Evolutionary conservation across 2,329 filamentous ascomycete genomes (phyloP).

Genomic region (Clonostachys solani): DNA sequence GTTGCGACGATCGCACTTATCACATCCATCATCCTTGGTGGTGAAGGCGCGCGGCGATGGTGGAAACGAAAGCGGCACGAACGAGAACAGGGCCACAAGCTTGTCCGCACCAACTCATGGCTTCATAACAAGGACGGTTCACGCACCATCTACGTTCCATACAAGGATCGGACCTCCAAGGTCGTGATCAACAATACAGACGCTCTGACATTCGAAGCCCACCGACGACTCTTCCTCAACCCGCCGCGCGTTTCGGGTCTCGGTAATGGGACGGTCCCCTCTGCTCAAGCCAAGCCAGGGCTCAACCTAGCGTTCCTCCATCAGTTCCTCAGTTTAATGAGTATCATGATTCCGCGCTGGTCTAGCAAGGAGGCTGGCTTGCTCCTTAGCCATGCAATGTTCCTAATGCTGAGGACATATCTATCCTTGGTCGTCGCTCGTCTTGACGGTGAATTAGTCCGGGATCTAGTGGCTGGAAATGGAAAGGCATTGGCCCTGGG

Average conservation of each 20-base stretch:
- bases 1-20: conserved; percentile 73
- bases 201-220: conserved; percentile 90
- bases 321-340: conserved; percentile 92
- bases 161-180: conserved; percentile 82
- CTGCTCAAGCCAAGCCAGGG: conserved; percentile 86
- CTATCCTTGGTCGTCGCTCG: conserved; percentile 89
- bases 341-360: conserved; percentile 96
- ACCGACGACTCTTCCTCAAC: conserved; percentile 87
- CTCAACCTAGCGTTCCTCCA: conserved; percentile 94
- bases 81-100: conserved; percentile 73
- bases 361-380: conserved; percentile 93
- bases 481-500: conserved; percentile 85
- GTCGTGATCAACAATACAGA: conserved; percentile 91
- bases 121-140: conserved; percentile 92
- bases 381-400: conserved; percentile 81
- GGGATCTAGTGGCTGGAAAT: conserved; percentile 93
- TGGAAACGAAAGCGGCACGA: conserved; percentile 72
- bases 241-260: conserved; percentile 80
- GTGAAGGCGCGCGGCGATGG: conserved; percentile 75
- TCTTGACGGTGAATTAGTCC: conserved; percentile 91
- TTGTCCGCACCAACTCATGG: conserved; percentile 88
- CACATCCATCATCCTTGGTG: conserved; percentile 72
- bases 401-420: conserved; percentile 89
- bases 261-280: conserved; percentile 71
- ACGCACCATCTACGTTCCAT: conserved; percentile 90